A percentile compares a stretch with the other conserved stretches of the same genome.
These are phyloP conservation scores for Combretum micranthum DNA, from an alignment of 345 rosid species.

Conservation along the genomic window DNA sequence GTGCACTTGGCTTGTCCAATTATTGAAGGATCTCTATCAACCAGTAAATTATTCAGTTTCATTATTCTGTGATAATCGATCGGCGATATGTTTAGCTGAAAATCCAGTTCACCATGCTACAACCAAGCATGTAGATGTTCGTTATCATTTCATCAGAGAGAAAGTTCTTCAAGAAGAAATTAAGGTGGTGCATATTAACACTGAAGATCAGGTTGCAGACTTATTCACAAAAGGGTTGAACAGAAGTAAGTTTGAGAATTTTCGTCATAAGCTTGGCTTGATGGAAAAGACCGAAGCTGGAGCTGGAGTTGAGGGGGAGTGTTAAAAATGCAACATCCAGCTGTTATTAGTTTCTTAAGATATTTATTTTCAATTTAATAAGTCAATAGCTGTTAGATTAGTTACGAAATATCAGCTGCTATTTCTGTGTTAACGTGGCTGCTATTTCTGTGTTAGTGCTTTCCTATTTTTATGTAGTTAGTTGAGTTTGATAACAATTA, in stretches of 20 bases:
- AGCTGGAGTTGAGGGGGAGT: neutral
- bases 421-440: too few relatives aligned
- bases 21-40: neutral
- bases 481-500: too few relatives aligned
- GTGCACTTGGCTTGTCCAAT: neutral
- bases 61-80: conserved; percentile 1
- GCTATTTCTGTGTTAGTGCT: too few relatives aligned
- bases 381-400: too few relatives aligned
- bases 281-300: neutral
- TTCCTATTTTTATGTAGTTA: too few relatives aligned
- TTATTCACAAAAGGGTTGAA: neutral
- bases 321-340: too few relatives aligned
- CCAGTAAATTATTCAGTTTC: neutral
- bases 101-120: conserved; percentile 3
- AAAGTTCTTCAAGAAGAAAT: conserved; percentile 1
- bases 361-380: too few relatives aligned
- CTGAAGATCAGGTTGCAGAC: neutral
- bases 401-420: too few relatives aligned
- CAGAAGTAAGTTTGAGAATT: neutral
- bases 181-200: neutral
- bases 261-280: neutral
- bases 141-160: neutral
- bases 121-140: neutral
- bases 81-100: neutral
- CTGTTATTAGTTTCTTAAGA: too few relatives aligned